Evolutionary conservation across 352 stramenopile genomes (phyloP).

Genomic region (Globisporangium splendens): DNA sequence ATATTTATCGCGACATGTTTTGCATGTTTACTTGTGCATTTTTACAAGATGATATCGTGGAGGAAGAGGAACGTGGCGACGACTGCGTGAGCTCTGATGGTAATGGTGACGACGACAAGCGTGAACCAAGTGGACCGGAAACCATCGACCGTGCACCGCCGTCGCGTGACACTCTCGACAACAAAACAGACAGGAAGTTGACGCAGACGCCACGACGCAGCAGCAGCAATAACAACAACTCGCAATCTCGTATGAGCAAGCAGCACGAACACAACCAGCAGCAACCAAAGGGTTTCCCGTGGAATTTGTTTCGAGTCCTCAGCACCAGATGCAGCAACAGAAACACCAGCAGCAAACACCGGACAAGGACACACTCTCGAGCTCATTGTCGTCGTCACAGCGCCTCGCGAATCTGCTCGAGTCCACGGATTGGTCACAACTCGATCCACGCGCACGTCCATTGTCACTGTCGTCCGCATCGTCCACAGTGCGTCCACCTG

Average conservation of each 20-base stretch:
- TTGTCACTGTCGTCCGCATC: too few relatives aligned
- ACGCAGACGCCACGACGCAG: not conserved
- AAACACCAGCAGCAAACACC: not conserved
- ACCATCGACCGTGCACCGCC: too few relatives aligned
- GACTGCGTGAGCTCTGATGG: too few relatives aligned
- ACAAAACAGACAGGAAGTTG: not conserved
- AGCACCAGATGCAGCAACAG: not conserved
- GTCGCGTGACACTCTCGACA: too few relatives aligned
- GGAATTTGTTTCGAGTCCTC: not conserved
- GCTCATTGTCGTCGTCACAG: constrained; percentile 30
- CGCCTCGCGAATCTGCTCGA: constrained; percentile 59
- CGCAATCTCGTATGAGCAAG: not conserved
- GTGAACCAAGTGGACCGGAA: too few relatives aligned
- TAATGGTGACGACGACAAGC: not conserved
- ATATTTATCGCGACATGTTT: not conserved
- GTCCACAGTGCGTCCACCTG: too few relatives aligned
- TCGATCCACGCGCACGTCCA: not conserved
- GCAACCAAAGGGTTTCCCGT: not conserved
- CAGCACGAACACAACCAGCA: not conserved
- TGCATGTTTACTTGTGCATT: not conserved
- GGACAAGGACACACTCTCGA: not conserved
- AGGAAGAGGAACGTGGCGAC: constrained; percentile 10
- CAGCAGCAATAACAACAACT: not conserved
- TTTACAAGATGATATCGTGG: constrained; percentile 31
- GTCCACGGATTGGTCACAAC: constrained; percentile 58